Evolutionary conservation across 2,329 filamentous ascomycete species (phyloP).

Genomic region (Thelonectria olida): DNA sequence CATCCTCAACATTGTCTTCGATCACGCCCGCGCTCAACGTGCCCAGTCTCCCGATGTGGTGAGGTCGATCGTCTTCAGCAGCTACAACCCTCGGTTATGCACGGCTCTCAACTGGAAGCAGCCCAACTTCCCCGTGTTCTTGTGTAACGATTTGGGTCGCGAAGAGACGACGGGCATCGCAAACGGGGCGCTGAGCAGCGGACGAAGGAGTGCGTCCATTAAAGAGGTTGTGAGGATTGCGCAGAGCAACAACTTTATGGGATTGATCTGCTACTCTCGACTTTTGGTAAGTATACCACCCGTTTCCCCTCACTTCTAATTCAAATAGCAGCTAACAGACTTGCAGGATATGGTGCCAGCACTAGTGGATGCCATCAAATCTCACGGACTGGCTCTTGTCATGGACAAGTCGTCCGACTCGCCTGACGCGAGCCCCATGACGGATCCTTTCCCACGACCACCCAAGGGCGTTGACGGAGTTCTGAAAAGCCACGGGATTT

Average conservation of each 20-base stretch:
- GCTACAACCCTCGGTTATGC: slow-evolving; percentile 89
- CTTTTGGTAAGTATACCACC: slow-evolving; percentile 72
- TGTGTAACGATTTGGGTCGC: slow-evolving; percentile 90
- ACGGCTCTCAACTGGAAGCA: slow-evolving; percentile 99
- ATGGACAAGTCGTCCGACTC: slow-evolving; percentile 80
- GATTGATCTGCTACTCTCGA: slow-evolving; percentile 87
- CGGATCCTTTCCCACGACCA: slow-evolving; percentile 66
- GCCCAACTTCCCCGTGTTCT: slow-evolving; percentile 94
- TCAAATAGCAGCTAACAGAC: not conserved
- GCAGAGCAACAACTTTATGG: slow-evolving; percentile 98
- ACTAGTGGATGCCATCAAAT: slow-evolving; percentile 92
- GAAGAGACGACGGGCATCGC: slow-evolving; percentile 56
- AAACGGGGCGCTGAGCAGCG: slow-evolving; percentile 61
- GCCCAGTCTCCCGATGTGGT: slow-evolving; percentile 74
- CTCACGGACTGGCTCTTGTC: slow-evolving; percentile 90
- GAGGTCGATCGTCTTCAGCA: slow-evolving; percentile 91
- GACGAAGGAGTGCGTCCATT: slow-evolving; percentile 81
- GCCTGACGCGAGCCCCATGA: slow-evolving; percentile 49
- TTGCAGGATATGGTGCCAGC: slow-evolving; percentile 89
- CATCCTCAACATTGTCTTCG: slow-evolving; percentile 86
- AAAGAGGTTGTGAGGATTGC: slow-evolving; percentile 95
- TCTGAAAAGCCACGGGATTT: slow-evolving; percentile 83
- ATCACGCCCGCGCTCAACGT: slow-evolving; percentile 79
- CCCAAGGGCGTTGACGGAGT: slow-evolving; percentile 89
- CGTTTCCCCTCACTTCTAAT: not conserved